These are phyloP conservation scores for Populus hybrid DNA, from an alignment of 441 rosid genomes.

Conservation along the genomic window DNA sequence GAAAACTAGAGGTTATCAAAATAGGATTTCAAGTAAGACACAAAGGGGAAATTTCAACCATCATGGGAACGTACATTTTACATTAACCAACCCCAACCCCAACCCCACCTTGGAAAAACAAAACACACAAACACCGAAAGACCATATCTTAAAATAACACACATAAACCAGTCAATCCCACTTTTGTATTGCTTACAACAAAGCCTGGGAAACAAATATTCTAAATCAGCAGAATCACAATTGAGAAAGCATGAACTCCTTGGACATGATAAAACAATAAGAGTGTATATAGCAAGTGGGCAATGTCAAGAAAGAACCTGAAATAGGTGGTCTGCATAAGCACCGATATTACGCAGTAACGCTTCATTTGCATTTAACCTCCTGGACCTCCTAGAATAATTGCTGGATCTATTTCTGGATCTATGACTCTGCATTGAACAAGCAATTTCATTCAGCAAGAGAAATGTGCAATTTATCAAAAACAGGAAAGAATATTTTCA, in stretches of 20 bases:
- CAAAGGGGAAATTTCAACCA: neutral
- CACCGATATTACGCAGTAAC: constrained; percentile 45
- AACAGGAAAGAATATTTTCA: neutral
- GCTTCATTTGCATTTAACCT: constrained; percentile 51
- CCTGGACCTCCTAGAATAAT: constrained; percentile 46
- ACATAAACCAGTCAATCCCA: too few relatives aligned
- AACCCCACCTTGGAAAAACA: neutral
- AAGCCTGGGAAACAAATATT: too few relatives aligned
- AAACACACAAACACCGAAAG: neutral
- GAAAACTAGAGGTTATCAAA: neutral
- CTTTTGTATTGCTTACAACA: too few relatives aligned
- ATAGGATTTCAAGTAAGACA: neutral
- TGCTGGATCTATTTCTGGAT: constrained; percentile 31
- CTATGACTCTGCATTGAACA: constrained; percentile 13
- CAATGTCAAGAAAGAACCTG: constrained; percentile 41
- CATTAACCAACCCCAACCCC: neutral
- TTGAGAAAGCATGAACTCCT: neutral
- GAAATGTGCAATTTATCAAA: neutral
- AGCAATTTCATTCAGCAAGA: constrained; percentile 27
- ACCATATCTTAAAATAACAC: neutral
- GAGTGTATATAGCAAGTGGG: neutral
- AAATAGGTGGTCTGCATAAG: constrained; percentile 62
- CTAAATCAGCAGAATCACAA: too few relatives aligned
- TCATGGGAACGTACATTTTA: neutral
- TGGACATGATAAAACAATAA: neutral